These are phyloP conservation scores for Ilyonectria sp. DNA, from an alignment of 2,329 filamentous ascomycete species.

Conservation along the genomic window DNA sequence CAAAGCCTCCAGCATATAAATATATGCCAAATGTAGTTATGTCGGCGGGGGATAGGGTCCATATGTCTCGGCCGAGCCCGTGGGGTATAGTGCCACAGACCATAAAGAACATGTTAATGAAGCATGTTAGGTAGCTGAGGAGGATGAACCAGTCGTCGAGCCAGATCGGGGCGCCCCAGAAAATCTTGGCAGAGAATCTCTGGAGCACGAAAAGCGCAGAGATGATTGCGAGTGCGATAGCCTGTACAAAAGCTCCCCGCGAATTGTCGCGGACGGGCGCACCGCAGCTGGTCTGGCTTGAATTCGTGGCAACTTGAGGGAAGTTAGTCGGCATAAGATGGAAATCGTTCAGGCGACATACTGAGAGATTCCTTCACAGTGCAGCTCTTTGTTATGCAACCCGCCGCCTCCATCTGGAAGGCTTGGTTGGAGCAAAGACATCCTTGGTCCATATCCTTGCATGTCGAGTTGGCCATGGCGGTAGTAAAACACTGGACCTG, in stretches of 20 bases:
- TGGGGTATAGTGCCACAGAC: slow-evolving; percentile 50
- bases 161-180: slow-evolving; percentile 52
- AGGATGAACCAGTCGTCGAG: slow-evolving; percentile 57
- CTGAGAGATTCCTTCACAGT: slow-evolving; percentile 52
- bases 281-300: slow-evolving; percentile 47
- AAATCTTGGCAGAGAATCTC: slow-evolving; percentile 57
- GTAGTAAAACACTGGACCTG: slow-evolving; percentile 4
- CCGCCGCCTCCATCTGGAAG: slow-evolving; percentile 23
- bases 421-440: slow-evolving; percentile 7
- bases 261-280: slow-evolving; percentile 51
- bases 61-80: slow-evolving; percentile 67
- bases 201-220: slow-evolving; percentile 58
- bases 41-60: slow-evolving; percentile 59
- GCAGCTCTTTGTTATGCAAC: slow-evolving; percentile 49
- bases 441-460: slow-evolving; percentile 8
- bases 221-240: slow-evolving; percentile 52
- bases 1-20: slow-evolving; percentile 64
- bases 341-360: slow-evolving; percentile 36
- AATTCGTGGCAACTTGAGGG: slow-evolving; percentile 39
- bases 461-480: slow-evolving; percentile 10
- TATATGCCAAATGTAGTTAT: slow-evolving; percentile 61
- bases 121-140: slow-evolving; percentile 44
- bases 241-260: slow-evolving; percentile 49
- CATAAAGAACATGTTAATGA: slow-evolving; percentile 53
- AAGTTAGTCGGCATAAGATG: slow-evolving; percentile 5